phyloP scores from a whole-genome alignment of 139 green algal genomes.

The Nannochloris sp. region DNA sequence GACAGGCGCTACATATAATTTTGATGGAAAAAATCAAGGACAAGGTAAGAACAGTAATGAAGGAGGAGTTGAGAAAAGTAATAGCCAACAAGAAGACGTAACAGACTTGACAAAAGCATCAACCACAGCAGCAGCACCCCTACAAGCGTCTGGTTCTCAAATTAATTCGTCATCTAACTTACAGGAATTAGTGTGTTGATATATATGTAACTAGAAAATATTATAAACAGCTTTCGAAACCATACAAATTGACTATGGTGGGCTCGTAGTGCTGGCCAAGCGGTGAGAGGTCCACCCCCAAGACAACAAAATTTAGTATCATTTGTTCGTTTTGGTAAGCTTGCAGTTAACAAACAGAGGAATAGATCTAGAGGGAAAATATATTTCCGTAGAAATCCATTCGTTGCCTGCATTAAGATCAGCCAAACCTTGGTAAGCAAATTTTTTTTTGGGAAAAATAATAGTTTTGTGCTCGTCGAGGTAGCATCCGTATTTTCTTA shows the following conservation, averaged over 20 bases:
- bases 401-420: not conserved
- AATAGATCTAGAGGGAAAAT: not conserved
- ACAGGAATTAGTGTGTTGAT: constrained; percentile 23
- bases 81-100: not conserved
- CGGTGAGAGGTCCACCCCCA: not conserved
- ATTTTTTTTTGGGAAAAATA: not conserved
- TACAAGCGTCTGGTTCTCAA: not conserved
- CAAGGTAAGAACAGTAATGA: not conserved
- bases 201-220: constrained; percentile 32
- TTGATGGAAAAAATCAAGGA: not conserved
- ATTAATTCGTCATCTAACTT: not conserved
- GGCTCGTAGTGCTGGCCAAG: constrained; percentile 11
- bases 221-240: constrained; percentile 25
- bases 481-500: not conserved
- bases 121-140: not conserved
- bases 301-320: not conserved
- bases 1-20: not conserved
- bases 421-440: not conserved
- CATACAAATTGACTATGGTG: constrained; percentile 31
- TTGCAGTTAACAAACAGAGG: not conserved
- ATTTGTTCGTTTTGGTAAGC: too few species aligned
- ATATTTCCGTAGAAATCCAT: constrained; percentile 12
- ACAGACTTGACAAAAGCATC: not conserved
- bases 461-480: not conserved
- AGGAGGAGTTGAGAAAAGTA: not conserved